Evolutionary conservation across 2,329 filamentous ascomycete species (phyloP).

Genomic region (Venturia effusa): DNA sequence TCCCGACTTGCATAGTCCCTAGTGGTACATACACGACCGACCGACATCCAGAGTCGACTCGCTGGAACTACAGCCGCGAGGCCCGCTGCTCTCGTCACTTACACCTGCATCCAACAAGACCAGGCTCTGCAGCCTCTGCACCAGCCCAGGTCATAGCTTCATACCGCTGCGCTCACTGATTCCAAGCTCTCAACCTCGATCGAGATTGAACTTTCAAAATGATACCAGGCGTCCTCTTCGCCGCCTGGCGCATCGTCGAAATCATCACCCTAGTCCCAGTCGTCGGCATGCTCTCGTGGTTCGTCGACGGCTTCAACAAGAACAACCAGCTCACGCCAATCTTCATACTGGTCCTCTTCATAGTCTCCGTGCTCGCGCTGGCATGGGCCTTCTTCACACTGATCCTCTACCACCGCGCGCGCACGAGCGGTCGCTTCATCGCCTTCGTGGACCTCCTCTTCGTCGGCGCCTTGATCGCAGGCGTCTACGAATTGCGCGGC

Average conservation of each 20-base stretch:
- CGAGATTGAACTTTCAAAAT: constrained; percentile 19
- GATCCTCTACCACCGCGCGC: constrained; percentile 47
- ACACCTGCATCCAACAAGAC: not conserved
- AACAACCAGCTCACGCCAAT: constrained; percentile 47
- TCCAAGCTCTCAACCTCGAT: no score
- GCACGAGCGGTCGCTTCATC: constrained; percentile 49
- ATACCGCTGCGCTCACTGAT: not conserved
- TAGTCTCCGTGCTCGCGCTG: constrained; percentile 48
- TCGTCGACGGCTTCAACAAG: constrained; percentile 48
- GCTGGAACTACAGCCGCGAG: not conserved
- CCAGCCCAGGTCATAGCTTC: not conserved
- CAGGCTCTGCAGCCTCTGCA: not conserved
- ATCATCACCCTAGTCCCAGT: constrained; percentile 52
- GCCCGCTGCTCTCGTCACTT: not conserved
- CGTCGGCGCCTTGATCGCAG: constrained; percentile 52
- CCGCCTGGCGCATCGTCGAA: constrained; percentile 49
- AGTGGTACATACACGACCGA: not conserved
- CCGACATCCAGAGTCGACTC: not conserved
- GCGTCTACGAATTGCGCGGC: constrained; percentile 46
- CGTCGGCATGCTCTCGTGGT: constrained; percentile 53
- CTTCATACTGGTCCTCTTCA: constrained; percentile 54
- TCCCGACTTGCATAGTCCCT: not conserved
- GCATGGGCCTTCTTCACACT: constrained; percentile 52
- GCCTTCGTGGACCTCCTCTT: constrained; percentile 51
- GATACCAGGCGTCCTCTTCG: constrained; percentile 48